These are phyloP conservation scores for Syzygium malaccense DNA, from an alignment of 441 rosid genomes.

Conservation along the genomic window DNA sequence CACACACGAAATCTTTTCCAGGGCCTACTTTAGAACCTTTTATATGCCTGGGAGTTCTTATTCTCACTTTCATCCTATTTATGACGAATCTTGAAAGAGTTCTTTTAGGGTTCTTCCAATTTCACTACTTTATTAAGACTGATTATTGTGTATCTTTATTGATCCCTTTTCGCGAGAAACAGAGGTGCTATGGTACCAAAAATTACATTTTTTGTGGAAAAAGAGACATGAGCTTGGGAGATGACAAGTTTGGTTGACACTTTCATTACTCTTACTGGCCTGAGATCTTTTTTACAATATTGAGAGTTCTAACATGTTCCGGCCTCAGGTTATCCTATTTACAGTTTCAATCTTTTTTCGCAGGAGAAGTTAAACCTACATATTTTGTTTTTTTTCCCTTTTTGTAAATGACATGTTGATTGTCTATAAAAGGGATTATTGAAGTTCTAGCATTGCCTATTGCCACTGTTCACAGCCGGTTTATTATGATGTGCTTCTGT, in stretches of 20 bases:
- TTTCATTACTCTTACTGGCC: neutral
- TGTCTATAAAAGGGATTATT: neutral
- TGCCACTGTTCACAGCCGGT: neutral
- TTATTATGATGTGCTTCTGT: neutral
- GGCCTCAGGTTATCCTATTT: neutral
- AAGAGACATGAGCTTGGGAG: neutral
- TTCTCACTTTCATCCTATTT: neutral
- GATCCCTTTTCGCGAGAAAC: neutral
- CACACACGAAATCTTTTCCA: neutral
- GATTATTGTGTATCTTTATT: neutral
- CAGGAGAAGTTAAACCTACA: neutral
- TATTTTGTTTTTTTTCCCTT: neutral
- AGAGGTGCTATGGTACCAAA: neutral
- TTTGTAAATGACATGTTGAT: neutral
- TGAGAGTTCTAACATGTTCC: neutral
- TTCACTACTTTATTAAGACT: neutral
- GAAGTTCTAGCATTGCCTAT: neutral
- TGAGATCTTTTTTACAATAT: neutral
- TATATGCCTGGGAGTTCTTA: neutral
- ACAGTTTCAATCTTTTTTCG: neutral
- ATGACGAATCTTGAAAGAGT: neutral
- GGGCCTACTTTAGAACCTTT: neutral
- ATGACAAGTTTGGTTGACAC: neutral
- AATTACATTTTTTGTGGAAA: neutral
- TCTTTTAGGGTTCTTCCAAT: neutral